Percentiles rank a stretch among this genome's conserved stretches.
Conservation (phyloP, 2,329 filamentous ascomycete genomes). For the Cryphonectria carpinicola region DNA sequence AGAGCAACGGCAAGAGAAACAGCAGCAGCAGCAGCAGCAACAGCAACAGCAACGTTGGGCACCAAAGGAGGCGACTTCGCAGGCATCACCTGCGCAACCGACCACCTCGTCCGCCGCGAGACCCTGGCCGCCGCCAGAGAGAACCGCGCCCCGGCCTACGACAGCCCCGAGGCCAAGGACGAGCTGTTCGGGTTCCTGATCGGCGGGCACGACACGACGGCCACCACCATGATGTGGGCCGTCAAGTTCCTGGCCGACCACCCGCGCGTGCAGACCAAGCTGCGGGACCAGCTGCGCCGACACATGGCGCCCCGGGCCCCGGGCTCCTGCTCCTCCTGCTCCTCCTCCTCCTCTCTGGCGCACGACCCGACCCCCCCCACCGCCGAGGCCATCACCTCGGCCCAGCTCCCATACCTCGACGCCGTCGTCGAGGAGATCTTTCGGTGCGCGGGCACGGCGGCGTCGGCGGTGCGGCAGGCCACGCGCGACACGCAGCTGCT, state of each 20-base stretch:
- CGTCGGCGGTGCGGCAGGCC: slow-evolving; percentile 49
- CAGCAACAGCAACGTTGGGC: neutral
- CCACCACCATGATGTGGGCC: slow-evolving; percentile 48
- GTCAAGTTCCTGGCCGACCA: slow-evolving; percentile 46
- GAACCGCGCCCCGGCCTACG: slow-evolving; percentile 14
- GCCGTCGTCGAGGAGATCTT: slow-evolving; percentile 52
- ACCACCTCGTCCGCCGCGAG: slow-evolving; percentile 25
- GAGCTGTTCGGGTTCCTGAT: slow-evolving; percentile 47
- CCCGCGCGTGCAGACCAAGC: slow-evolving; percentile 42
- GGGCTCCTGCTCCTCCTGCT: neutral
- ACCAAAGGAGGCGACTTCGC: slow-evolving; percentile 5
- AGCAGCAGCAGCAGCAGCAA: neutral
- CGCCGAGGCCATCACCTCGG: slow-evolving; percentile 37
- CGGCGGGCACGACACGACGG: slow-evolving; percentile 49
- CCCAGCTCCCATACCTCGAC: slow-evolving; percentile 49
- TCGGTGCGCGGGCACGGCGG: slow-evolving; percentile 50
- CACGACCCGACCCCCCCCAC: slow-evolving; percentile 31
- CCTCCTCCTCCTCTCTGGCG: neutral
- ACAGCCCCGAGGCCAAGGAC: slow-evolving; percentile 31
- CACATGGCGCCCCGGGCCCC: slow-evolving; percentile 15
- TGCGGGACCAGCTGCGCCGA: slow-evolving; percentile 45
- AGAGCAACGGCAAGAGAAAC: neutral
- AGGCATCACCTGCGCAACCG: slow-evolving; percentile 19
- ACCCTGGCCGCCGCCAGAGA: slow-evolving; percentile 16
- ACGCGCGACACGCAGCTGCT: slow-evolving; percentile 44